phyloP scores from a whole-genome alignment of 305 asterid species.

The Fraxinus floribunda region DNA sequence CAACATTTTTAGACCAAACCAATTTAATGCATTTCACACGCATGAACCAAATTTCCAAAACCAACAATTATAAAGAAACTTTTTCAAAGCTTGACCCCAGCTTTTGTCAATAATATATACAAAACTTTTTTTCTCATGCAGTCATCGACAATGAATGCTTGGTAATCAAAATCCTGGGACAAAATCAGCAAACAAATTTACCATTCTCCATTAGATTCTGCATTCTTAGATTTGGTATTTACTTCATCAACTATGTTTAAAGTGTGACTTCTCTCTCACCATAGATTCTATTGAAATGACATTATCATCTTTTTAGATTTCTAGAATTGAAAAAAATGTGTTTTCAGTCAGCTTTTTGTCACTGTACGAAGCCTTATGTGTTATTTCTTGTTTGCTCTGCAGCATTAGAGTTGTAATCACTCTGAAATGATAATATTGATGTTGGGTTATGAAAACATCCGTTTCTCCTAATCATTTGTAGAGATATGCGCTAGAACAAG shows the following conservation, averaged over 20 bases:
- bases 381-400: background rate
- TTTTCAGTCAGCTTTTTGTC: background rate
- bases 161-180: background rate
- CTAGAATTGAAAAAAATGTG: background rate
- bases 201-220: background rate
- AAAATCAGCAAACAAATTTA: background rate
- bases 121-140: background rate
- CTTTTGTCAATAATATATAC: background rate
- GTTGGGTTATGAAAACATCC: background rate
- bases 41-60: constrained; percentile 1
- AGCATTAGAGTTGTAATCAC: background rate
- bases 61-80: background rate
- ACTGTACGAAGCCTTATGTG: background rate
- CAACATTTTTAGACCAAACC: background rate
- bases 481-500: background rate
- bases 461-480: background rate
- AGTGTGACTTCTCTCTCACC: background rate
- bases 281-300: background rate
- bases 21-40: background rate
- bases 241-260: background rate
- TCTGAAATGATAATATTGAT: background rate
- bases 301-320: background rate
- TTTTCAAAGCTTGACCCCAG: background rate
- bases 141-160: constrained; percentile 12
- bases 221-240: background rate